Percentiles rank a stretch among this genome's conserved stretches.
Evolutionary conservation across 768 basidiomycete species (phyloP).

Genomic region (Podaxis mareebaensis): DNA sequence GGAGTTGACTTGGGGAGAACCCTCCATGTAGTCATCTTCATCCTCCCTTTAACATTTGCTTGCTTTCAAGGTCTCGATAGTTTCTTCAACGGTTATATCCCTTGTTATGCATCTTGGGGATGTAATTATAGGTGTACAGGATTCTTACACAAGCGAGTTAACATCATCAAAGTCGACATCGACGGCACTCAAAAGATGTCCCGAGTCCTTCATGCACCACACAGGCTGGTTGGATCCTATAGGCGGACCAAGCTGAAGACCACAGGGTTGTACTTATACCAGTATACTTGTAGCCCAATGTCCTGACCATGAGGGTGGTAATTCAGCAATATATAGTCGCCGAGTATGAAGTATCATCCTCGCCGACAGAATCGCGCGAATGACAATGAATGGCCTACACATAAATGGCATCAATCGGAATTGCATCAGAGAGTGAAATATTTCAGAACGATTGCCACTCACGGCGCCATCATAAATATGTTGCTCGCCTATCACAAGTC

Average conservation of each 20-base stretch:
- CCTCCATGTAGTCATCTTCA: slow-evolving; percentile 30
- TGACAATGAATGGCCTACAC: neutral
- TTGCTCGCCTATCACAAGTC: too few species aligned
- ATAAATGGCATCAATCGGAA: neutral
- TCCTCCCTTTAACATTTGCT: slow-evolving; percentile 24
- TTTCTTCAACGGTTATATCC: too few species aligned
- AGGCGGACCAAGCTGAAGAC: too few species aligned
- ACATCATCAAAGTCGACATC: too few species aligned
- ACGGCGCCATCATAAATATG: neutral
- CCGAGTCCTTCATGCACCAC: too few species aligned
- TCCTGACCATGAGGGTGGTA: neutral
- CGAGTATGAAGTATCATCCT: slow-evolving; percentile 3
- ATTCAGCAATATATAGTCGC: neutral
- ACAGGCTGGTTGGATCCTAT: too few species aligned
- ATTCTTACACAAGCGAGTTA: too few species aligned
- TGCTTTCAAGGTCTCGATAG: slow-evolving; percentile 4
- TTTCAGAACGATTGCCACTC: neutral
- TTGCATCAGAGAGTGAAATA: neutral
- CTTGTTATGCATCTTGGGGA: too few species aligned
- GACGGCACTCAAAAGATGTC: too few species aligned
- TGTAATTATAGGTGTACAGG: too few species aligned
- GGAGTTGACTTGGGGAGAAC: slow-evolving; percentile 15
- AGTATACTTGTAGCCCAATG: too few species aligned
- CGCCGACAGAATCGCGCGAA: neutral
- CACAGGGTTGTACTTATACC: too few species aligned